Conservation (phyloP, 805 yeast genomes). For the Tetrapisispora fleetii region DNA sequence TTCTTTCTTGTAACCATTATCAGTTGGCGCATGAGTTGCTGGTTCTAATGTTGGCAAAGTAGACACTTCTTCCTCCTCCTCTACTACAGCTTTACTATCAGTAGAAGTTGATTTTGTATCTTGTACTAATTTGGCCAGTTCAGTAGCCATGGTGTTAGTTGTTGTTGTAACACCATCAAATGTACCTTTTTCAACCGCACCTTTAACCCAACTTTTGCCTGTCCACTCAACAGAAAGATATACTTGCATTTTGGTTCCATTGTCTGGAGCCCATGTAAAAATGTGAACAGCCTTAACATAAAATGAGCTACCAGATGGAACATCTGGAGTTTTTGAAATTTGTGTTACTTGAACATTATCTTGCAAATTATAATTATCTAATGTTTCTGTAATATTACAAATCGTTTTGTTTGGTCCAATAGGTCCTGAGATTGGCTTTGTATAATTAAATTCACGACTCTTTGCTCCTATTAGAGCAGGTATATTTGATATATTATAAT, state of each 20-base stretch:
- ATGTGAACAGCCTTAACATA: conserved; percentile 48
- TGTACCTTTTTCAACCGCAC: conserved; percentile 66
- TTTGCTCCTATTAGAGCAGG: conserved; percentile 30
- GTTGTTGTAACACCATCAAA: conserved; percentile 63
- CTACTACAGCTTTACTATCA: conserved; percentile 5
- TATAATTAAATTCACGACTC: conserved; percentile 44
- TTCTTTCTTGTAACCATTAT: conserved; percentile 33
- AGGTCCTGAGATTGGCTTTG: conserved; percentile 54
- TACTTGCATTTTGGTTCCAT: conserved; percentile 42
- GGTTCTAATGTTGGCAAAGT: conserved; percentile 30
- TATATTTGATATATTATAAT: conserved; percentile 46
- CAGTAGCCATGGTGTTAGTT: conserved; percentile 37
- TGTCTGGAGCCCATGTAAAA: conserved; percentile 54
- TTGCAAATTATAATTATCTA: conserved; percentile 43
- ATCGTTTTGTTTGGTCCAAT: conserved; percentile 72
- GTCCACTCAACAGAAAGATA: conserved; percentile 58
- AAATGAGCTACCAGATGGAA: conserved; percentile 69
- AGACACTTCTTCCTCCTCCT: conserved; percentile 11
- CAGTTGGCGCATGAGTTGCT: conserved; percentile 37
- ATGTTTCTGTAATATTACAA: conserved; percentile 52
- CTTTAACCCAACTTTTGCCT: conserved; percentile 69
- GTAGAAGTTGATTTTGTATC: conserved; percentile 11
- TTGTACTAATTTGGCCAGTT: conserved; percentile 32
- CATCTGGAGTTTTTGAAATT: conserved; percentile 63
- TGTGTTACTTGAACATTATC: conserved; percentile 42